Base-by-base conservation (phyloP, 768 basidiomycete genomes). In the Leccinum boreale region DNA sequence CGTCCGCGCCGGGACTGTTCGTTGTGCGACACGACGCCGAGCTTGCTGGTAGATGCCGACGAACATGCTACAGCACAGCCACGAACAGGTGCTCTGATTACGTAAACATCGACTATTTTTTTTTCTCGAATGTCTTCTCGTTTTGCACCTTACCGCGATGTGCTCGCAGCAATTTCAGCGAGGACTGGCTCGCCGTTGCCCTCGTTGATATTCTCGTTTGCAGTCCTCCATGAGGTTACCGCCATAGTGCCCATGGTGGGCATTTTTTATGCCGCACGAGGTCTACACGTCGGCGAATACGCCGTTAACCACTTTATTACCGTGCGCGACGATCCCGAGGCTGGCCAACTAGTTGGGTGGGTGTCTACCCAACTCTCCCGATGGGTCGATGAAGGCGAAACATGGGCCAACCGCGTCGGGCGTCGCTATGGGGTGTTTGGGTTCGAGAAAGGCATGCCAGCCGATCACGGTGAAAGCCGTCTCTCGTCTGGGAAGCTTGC, bases 221-320 rank as follows among this genome's bases (percentile, higher is more conserved):
- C 82, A 5, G 74, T 94, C 53, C 77, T 97, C 3, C 94, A 97
- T 67, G 94, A 97, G 67, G 61, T 92, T 11, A 94, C 92, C 0
- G 92, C 94, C 0, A 67, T 94, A 52, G 77, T 85, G 0, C 92
- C 94, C 3, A 79, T 94, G 28, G 80, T 87, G 4, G 81, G 84
- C 35, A 68, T 90, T 39, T 96, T 93, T 70, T 92, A 84, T 66
- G 77, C 78, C 0, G 84, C 91, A 9, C 78, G 87, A 33, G 69
- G 80, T 5, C 63, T 90, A 1, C 89, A 88, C 3, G 70, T 90
- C 23, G 94, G 94, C 0, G 85, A 89, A 53, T 74, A 71, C 39
- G 70, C 92, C 57, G 82, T 93, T 26, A 67, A 73, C 21, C 67
- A 73, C 23, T 65, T 84, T 52, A 63, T 36, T 17, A 1, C 42